Percentiles rank a stretch among this genome's conserved stretches.
Conservation (phyloP, 805 yeast genomes). For the Candida argentea region DNA sequence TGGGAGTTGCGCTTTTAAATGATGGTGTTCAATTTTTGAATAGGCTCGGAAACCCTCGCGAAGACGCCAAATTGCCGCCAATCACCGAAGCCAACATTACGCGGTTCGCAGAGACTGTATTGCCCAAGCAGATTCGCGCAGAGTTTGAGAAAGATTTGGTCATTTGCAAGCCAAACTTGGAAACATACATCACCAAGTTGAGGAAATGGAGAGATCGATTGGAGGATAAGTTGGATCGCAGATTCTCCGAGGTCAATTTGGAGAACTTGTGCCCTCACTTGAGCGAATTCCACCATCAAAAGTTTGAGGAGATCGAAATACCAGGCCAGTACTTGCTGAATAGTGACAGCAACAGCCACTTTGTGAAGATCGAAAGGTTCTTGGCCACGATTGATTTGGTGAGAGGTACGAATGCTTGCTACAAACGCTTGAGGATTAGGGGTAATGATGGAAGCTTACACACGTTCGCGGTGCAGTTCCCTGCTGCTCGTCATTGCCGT, state of each 20-base stretch:
- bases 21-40: constrained; percentile 91
- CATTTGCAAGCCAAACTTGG: constrained; percentile 76
- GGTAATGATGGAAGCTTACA: constrained; percentile 92
- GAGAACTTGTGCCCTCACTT: constrained; percentile 91
- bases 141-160: constrained; percentile 92
- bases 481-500: constrained; percentile 95
- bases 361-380: constrained; percentile 87
- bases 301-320: constrained; percentile 93
- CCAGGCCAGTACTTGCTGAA: constrained; percentile 93
- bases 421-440: constrained; percentile 77
- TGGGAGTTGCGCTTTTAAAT: constrained; percentile 82
- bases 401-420: constrained; percentile 84
- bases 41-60: constrained; percentile 77
- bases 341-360: constrained; percentile 82
- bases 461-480: constrained; percentile 92
- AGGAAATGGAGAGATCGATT: constrained; percentile 88
- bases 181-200: constrained; percentile 71
- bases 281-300: constrained; percentile 96
- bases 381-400: constrained; percentile 81
- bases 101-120: constrained; percentile 84
- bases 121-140: constrained; percentile 79
- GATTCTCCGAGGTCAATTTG: constrained; percentile 67
- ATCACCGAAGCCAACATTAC: constrained; percentile 83
- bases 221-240: constrained; percentile 83
- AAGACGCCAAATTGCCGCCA: constrained; percentile 80